These are phyloP conservation scores for Zygoascus sp. DNA, from an alignment of 1,139 yeast species.

Conservation along the genomic window DNA sequence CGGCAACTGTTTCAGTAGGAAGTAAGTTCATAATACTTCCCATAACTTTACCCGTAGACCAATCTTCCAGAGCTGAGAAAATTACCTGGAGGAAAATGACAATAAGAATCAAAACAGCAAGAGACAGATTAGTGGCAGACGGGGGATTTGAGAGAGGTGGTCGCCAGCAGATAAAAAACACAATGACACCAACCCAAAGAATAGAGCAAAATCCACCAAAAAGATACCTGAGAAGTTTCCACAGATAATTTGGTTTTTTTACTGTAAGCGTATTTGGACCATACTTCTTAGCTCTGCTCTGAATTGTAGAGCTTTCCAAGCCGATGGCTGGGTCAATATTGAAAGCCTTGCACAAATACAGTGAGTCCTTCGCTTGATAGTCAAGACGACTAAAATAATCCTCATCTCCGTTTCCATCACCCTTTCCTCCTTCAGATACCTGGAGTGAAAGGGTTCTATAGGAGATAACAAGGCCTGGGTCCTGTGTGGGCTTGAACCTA, in stretches of 20 bases:
- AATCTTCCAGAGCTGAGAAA: constrained; percentile 50
- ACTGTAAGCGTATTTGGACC: constrained; percentile 43
- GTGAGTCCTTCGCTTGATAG: constrained; percentile 16
- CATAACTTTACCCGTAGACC: constrained; percentile 48
- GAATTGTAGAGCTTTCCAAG: constrained; percentile 34
- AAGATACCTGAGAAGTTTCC: constrained; percentile 39
- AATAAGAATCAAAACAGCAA: constrained; percentile 43
- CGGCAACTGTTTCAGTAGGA: constrained; percentile 43
- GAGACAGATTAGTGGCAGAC: constrained; percentile 43
- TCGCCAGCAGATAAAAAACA: constrained; percentile 47
- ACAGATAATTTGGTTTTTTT: constrained; percentile 35
- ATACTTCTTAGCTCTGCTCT: constrained; percentile 25
- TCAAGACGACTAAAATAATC: constrained; percentile 20
- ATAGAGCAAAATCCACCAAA: constrained; percentile 52
- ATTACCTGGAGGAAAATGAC: constrained; percentile 47
- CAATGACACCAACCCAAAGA: constrained; percentile 44
- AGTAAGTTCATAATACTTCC: constrained; percentile 45
- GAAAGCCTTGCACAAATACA: constrained; percentile 17
- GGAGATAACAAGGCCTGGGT: constrained; percentile 9
- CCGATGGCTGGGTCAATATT: constrained; percentile 27
- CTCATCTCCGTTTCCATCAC: constrained; percentile 10
- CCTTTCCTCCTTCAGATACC: constrained; percentile 14
- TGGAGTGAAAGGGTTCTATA: constrained; percentile 30
- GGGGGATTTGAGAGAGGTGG: constrained; percentile 50
- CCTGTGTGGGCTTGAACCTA: background rate